Conservation (phyloP, 495 filamentous ascomycete species). For the Elasticomyces elasticus region DNA sequence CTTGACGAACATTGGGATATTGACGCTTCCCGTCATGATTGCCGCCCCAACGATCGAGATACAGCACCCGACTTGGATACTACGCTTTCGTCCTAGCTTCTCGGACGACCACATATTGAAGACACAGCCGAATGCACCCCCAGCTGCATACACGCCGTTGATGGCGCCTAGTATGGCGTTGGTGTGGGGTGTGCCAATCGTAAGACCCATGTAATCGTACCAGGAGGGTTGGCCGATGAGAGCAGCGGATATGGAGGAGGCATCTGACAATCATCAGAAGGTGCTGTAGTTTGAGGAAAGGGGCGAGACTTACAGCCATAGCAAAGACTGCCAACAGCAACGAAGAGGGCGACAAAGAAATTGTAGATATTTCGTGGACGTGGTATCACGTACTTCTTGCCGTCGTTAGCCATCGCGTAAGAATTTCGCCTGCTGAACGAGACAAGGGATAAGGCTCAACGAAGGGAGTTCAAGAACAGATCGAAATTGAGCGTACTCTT, state of each 20-base stretch:
- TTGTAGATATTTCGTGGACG: slow-evolving; percentile 19
- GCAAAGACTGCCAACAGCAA: slow-evolving; percentile 18
- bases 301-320: slow-evolving; percentile 12
- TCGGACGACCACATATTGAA: slow-evolving; percentile 20
- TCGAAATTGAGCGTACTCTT: background rate
- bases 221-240: slow-evolving; percentile 17
- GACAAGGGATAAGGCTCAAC: background rate
- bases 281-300: background rate
- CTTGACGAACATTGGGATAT: slow-evolving; percentile 21
- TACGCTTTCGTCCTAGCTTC: slow-evolving; percentile 17
- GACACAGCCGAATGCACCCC: slow-evolving; percentile 15
- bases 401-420: background rate
- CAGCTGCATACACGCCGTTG: slow-evolving; percentile 41
- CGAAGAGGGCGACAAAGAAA: slow-evolving; percentile 18
- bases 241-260: slow-evolving; percentile 20
- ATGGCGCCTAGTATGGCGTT: slow-evolving; percentile 39
- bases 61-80: slow-evolving; percentile 15
- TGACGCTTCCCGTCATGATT: slow-evolving; percentile 15
- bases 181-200: slow-evolving; percentile 36
- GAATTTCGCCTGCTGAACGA: background rate
- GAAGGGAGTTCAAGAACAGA: background rate
- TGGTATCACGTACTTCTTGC: slow-evolving; percentile 13
- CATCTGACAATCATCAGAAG: background rate
- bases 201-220: slow-evolving; percentile 15
- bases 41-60: slow-evolving; percentile 16